phyloP scores from a whole-genome alignment of 768 basidiomycete species.

The Phlebiopsis flavidoalba region DNA sequence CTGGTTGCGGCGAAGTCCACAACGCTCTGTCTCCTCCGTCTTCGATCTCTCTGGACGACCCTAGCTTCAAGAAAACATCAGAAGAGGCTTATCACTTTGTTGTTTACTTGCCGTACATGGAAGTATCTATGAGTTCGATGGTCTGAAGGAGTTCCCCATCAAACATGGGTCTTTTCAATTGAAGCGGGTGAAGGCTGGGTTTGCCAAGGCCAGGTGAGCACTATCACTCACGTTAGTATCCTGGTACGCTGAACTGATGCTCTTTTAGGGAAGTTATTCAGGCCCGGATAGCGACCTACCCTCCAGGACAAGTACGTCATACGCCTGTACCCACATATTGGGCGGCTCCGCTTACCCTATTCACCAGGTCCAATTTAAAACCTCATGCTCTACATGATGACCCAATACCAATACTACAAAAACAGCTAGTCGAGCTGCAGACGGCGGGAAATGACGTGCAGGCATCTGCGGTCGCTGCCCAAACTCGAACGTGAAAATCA shows the following conservation, averaged over 20 bases:
- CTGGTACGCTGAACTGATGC: slow-evolving; percentile 4
- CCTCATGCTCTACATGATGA: slow-evolving; percentile 84
- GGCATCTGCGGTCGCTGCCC: slow-evolving; percentile 48
- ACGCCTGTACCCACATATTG: not conserved
- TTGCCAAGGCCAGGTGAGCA: slow-evolving; percentile 64
- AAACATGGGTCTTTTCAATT: slow-evolving; percentile 71
- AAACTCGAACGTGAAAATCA: slow-evolving; percentile 62
- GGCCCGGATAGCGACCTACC: slow-evolving; percentile 85
- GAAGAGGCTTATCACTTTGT: slow-evolving; percentile 97
- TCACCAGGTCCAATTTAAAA: slow-evolving; percentile 83
- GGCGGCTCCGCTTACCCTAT: not conserved
- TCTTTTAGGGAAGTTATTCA: slow-evolving; percentile 72
- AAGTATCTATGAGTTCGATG: slow-evolving; percentile 89
- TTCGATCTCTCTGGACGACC: slow-evolving; percentile 82
- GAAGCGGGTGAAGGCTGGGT: slow-evolving; percentile 80
- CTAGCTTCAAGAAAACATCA: slow-evolving; percentile 55
- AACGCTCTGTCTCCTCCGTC: slow-evolving; percentile 91
- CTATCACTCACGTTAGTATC: not conserved
- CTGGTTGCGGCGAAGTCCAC: slow-evolving; percentile 80
- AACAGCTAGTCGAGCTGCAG: slow-evolving; percentile 47
- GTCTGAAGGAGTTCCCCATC: slow-evolving; percentile 74
- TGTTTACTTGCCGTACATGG: slow-evolving; percentile 82
- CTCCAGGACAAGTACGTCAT: slow-evolving; percentile 71
- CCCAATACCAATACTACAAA: slow-evolving; percentile 64
- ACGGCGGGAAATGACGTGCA: slow-evolving; percentile 25